A percentile compares a stretch with the other conserved stretches of the same genome.
Conservation (phyloP, 441 rosid genomes). For the Sinapis alba region DNA sequence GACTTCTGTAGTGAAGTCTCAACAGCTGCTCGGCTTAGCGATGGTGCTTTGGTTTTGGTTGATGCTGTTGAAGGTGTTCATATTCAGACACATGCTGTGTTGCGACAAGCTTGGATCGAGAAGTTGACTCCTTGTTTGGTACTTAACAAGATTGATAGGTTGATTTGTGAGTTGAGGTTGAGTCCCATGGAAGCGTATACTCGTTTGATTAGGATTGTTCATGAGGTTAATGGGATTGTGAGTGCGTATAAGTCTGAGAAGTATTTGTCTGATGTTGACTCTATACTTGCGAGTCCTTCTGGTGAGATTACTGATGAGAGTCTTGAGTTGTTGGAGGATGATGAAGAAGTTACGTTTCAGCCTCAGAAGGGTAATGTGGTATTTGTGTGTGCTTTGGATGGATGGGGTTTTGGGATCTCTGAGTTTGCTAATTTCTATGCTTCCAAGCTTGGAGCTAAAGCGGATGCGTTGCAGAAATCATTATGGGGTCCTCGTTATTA, state of each 20-base stretch:
- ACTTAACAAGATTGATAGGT: slow-evolving; percentile 91
- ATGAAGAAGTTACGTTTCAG: slow-evolving; percentile 94
- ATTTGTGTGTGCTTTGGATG: slow-evolving; percentile 88
- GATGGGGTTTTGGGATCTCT: slow-evolving; percentile 83
- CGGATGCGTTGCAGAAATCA: slow-evolving; percentile 66
- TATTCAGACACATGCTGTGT: slow-evolving; percentile 89
- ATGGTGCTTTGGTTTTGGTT: slow-evolving; percentile 88
- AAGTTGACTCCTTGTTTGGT: slow-evolving; percentile 92
- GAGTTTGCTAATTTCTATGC: slow-evolving; percentile 89
- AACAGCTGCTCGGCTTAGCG: slow-evolving; percentile 89
- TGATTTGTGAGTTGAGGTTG: slow-evolving; percentile 84
- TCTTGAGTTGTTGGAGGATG: slow-evolving; percentile 79
- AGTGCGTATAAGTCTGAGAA: slow-evolving; percentile 86
- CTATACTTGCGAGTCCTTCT: slow-evolving; percentile 58
- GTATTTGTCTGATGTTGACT: slow-evolving; percentile 93
- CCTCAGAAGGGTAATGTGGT: slow-evolving; percentile 95
- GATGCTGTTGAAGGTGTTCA: slow-evolving; percentile 98
- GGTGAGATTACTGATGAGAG: slow-evolving; percentile 62
- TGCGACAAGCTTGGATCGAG: slow-evolving; percentile 94
- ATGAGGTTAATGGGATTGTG: slow-evolving; percentile 88
- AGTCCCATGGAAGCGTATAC: slow-evolving; percentile 87
- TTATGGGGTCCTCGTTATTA: slow-evolving; percentile 93
- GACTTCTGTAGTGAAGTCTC: slow-evolving; percentile 97
- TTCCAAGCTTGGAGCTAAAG: slow-evolving; percentile 76
- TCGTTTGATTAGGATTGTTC: slow-evolving; percentile 83